These are phyloP conservation scores for Carex littledalei DNA, from an alignment of 176 grass and related monocot genomes.

Conservation along the genomic window DNA sequence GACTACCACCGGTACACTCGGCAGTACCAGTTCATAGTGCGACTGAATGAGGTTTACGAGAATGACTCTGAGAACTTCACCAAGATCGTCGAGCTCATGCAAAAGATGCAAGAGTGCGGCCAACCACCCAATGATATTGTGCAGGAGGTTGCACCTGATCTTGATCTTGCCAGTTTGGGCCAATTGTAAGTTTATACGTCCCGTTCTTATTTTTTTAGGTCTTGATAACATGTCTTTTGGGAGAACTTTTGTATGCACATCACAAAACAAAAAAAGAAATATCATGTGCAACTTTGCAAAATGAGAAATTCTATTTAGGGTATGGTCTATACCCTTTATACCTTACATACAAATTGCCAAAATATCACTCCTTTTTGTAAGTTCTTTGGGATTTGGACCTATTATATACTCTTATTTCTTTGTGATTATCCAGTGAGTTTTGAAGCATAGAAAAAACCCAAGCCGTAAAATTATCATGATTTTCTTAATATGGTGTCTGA, in stretches of 20 bases:
- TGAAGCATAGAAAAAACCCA: not conserved
- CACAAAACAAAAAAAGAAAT: not conserved
- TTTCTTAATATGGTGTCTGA: not conserved
- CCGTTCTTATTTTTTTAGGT: not conserved
- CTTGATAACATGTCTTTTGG: not conserved
- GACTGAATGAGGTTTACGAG: constrained; percentile 82
- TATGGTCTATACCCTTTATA: not conserved
- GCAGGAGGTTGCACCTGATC: constrained; percentile 74
- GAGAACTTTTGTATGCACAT: not conserved
- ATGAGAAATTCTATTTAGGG: not conserved
- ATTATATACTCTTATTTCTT: not conserved
- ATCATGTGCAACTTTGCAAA: not conserved
- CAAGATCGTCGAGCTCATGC: constrained; percentile 88
- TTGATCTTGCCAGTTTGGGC: constrained; percentile 72
- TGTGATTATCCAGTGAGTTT: not conserved
- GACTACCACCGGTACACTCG: constrained; percentile 57
- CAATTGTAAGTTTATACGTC: constrained; percentile 65
- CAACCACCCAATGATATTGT: constrained; percentile 93
- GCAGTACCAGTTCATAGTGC: constrained; percentile 72
- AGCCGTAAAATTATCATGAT: not conserved
- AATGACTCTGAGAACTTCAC: constrained; percentile 72
- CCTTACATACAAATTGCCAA: not conserved
- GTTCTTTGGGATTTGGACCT: not conserved
- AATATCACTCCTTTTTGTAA: not conserved
- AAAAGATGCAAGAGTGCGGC: constrained; percentile 97